A percentile compares a stretch with the other conserved stretches of the same genome.
phyloP scores from a whole-genome alignment of 768 basidiomycete species.

The Suillus ampliporus region DNA sequence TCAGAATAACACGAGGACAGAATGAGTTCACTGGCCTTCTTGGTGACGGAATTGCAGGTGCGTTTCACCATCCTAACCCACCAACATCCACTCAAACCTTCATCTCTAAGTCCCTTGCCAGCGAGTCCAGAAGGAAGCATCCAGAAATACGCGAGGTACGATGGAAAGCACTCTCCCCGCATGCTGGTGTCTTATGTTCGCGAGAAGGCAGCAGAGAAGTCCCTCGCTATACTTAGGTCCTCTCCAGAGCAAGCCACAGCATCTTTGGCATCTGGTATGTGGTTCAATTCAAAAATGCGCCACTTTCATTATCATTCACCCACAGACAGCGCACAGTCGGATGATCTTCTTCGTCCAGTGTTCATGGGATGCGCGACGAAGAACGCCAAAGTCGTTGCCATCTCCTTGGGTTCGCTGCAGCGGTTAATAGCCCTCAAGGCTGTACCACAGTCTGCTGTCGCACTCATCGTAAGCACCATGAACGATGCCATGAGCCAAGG shows the following conservation, averaged over 20 bases:
- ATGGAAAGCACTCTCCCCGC: too few relatives aligned
- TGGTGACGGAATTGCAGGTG: too few relatives aligned
- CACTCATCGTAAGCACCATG: conserved; percentile 83
- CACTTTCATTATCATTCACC: conserved; percentile 18
- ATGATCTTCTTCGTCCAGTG: conserved; percentile 82
- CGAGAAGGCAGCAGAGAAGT: conserved; percentile 84
- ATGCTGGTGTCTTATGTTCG: conserved; percentile 24
- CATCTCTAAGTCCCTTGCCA: too few relatives aligned
- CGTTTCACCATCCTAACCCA: too few relatives aligned
- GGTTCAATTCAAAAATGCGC: not conserved
- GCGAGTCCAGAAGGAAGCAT: too few relatives aligned
- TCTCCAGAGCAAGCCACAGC: conserved; percentile 80
- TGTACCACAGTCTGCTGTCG: conserved; percentile 79
- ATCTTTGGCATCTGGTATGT: conserved; percentile 72
- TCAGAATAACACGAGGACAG: too few relatives aligned
- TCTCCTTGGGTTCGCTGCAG: conserved; percentile 91
- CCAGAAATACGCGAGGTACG: too few relatives aligned
- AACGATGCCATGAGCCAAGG: conserved; percentile 88
- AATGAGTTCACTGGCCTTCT: too few relatives aligned
- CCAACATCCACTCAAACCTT: too few relatives aligned
- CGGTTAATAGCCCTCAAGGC: conserved; percentile 87
- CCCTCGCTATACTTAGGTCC: conserved; percentile 77
- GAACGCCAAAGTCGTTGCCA: conserved; percentile 92
- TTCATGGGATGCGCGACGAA: conserved; percentile 94
- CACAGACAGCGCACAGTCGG: conserved; percentile 77